Percentiles rank a stretch among this genome's conserved stretches.
Evolutionary conservation across 2,329 filamentous ascomycete species (phyloP).

Genomic region (Plectosphaerella plurivora): DNA sequence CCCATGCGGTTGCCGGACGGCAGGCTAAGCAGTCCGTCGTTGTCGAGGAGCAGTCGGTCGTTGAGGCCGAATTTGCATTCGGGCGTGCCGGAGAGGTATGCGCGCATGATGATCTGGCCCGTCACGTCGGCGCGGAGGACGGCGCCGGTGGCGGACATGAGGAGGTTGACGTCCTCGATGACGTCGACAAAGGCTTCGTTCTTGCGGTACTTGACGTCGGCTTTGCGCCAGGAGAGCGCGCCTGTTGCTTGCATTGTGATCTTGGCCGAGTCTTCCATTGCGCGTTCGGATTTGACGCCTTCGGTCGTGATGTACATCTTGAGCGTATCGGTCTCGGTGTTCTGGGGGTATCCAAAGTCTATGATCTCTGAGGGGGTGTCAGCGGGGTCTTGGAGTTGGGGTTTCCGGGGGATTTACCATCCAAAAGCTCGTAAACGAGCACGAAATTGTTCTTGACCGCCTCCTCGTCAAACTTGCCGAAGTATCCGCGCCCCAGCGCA

Average conservation of each 20-base stretch:
- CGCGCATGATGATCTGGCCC: constrained; percentile 97
- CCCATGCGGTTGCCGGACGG: constrained; percentile 73
- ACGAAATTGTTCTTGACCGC: constrained; percentile 99
- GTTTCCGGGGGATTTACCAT: constrained; percentile 54
- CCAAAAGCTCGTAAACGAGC: constrained; percentile 92
- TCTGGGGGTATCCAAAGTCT: constrained; percentile 98
- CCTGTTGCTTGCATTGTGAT: constrained; percentile 99
- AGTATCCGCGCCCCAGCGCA: constrained; percentile 87
- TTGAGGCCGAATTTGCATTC: constrained; percentile 99
- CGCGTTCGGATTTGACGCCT: constrained; percentile 87
- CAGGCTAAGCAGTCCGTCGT: constrained; percentile 59
- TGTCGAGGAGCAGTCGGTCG: constrained; percentile 87
- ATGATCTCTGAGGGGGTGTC: constrained; percentile 70
- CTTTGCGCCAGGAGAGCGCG: constrained; percentile 91
- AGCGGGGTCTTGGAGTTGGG: neutral
- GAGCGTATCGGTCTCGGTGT: constrained; percentile 95
- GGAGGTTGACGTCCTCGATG: constrained; percentile 96
- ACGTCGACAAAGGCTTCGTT: constrained; percentile 99
- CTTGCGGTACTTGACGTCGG: constrained; percentile 98
- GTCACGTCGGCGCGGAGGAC: constrained; percentile 94
- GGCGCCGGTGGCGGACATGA: constrained; percentile 97
- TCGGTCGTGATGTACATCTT: constrained; percentile 99
- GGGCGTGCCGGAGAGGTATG: constrained; percentile 91
- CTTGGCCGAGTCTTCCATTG: constrained; percentile 87
- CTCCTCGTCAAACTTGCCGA: constrained; percentile 98